A percentile compares a stretch with the other conserved stretches of the same genome.
phyloP scores from a whole-genome alignment of 1,139 yeast genomes.

The Pichia sp. region DNA sequence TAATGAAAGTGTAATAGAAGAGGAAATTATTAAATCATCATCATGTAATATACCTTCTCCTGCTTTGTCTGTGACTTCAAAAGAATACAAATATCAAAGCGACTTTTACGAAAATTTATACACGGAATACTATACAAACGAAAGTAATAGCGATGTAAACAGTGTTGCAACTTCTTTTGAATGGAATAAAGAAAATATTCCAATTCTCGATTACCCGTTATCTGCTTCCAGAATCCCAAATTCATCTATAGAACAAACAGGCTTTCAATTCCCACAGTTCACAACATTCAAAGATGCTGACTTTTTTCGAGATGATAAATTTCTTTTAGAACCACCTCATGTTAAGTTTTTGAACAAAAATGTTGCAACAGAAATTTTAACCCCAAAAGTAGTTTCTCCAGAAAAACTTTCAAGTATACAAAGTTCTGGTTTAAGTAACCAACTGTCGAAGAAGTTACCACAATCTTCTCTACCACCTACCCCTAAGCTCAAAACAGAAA shows the following conservation, averaged over 20 bases:
- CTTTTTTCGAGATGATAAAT: background rate
- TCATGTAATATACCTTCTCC: too few relatives aligned
- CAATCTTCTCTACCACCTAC: background rate
- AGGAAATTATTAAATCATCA: too few relatives aligned
- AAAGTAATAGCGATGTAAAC: background rate
- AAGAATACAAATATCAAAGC: conserved; percentile 2
- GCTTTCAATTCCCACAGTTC: background rate
- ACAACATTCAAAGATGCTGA: conserved; percentile 2
- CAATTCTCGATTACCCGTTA: conserved; percentile 1
- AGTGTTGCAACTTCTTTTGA: conserved; percentile 4
- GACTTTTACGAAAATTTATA: conserved; percentile 1
- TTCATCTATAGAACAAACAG: background rate
- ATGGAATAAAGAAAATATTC: conserved; percentile 5
- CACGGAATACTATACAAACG: background rate
- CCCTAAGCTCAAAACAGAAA: background rate
- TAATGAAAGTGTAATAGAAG: too few relatives aligned
- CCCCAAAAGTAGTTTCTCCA: too few relatives aligned
- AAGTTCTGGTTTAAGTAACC: too few relatives aligned
- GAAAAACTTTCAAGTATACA: background rate
- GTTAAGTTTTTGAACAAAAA: too few relatives aligned
- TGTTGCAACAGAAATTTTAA: too few relatives aligned
- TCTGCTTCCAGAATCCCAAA: conserved; percentile 9
- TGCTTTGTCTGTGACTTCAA: too few relatives aligned
- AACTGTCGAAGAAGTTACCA: too few relatives aligned
- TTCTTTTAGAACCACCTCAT: too few relatives aligned